These are phyloP conservation scores for Emiliania huxleyi DNA, from an alignment of 78 protist genomes.

Conservation along the genomic window DNA sequence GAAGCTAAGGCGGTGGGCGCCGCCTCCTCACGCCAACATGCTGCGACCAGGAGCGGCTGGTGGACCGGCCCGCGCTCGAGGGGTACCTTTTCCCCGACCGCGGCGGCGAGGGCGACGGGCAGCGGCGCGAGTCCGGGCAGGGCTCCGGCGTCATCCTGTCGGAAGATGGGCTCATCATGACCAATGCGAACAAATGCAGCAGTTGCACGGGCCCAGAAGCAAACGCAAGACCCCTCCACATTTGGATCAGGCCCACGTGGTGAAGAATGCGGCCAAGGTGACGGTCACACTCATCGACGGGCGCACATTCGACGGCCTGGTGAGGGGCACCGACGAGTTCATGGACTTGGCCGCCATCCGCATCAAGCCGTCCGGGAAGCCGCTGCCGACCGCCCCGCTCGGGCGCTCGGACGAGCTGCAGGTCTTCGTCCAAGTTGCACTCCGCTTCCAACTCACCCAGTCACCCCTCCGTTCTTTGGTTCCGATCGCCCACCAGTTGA, in stretches of 20 bases:
- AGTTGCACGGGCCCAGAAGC: too few relatives aligned
- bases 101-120: background rate
- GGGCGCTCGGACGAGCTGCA: constrained; percentile 1
- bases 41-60: constrained; percentile 21
- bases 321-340: background rate
- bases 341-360: constrained; percentile 9
- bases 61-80: background rate
- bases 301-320: background rate
- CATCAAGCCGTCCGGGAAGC: background rate
- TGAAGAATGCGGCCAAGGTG: constrained; percentile 21
- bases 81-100: background rate
- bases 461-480: too few relatives aligned
- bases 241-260: background rate
- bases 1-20: too few relatives aligned
- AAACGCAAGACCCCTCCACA: too few relatives aligned
- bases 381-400: constrained; percentile 7
- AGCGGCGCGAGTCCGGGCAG: background rate
- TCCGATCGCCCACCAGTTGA: too few relatives aligned
- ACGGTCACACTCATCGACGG: constrained; percentile 8
- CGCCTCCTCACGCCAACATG: too few relatives aligned
- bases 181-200: too few relatives aligned
- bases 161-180: background rate
- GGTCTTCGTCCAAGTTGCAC: too few relatives aligned
- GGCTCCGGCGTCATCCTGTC: background rate
- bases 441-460: too few relatives aligned